These are phyloP conservation scores for Fraxinus dipetala DNA, from an alignment of 305 asterid genomes.

Conservation along the genomic window DNA sequence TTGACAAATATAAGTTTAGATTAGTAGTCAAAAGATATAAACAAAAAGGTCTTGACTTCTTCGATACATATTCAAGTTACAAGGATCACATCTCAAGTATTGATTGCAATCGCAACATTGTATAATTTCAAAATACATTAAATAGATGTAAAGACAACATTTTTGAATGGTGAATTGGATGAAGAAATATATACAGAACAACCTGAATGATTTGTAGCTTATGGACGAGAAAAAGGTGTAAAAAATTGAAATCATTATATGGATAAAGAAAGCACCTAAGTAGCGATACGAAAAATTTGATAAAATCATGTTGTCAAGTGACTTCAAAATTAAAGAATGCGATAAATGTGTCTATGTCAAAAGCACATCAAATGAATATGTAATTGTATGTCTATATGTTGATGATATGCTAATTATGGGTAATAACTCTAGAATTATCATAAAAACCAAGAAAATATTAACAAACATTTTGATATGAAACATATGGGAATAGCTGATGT, in stretches of 20 bases:
- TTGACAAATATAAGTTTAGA: no score
- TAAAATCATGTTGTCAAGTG: not conserved
- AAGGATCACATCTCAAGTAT: not conserved
- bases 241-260: not conserved
- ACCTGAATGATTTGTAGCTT: not conserved
- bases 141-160: not conserved
- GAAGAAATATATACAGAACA: not conserved
- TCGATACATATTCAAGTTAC: not conserved
- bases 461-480: not conserved
- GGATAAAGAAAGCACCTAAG: not conserved
- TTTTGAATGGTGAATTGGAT: not conserved
- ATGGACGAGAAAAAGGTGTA: not conserved
- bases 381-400: not conserved
- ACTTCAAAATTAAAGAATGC: not conserved
- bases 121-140: not conserved
- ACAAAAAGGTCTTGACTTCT: not conserved
- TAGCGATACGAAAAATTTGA: no score
- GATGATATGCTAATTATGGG: not conserved
- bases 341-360: not conserved
- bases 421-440: not conserved
- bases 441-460: not conserved
- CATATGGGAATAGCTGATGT: not conserved
- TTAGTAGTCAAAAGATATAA: no score
- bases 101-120: not conserved
- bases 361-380: not conserved